phyloP scores from a whole-genome alignment of 1,139 yeast species.

The Candida tetrigidarum region DNA sequence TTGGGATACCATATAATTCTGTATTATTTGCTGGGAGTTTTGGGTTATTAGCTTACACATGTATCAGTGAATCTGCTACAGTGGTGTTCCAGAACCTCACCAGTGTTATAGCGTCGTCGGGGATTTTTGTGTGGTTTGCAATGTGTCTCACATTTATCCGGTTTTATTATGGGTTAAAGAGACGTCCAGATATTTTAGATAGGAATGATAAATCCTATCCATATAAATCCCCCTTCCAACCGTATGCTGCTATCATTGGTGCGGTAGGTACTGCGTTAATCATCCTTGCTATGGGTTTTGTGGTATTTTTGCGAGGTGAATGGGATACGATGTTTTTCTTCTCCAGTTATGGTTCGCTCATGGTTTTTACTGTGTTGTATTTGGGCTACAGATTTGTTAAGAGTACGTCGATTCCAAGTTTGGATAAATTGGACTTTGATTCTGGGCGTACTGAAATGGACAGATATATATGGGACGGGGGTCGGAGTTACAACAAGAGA shows the following conservation, averaged over 20 bases:
- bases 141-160: constrained; percentile 76
- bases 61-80: constrained; percentile 62
- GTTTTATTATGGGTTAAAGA: constrained; percentile 68
- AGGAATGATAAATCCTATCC: constrained; percentile 74
- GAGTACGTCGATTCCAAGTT: constrained; percentile 59
- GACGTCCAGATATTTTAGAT: constrained; percentile 67
- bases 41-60: constrained; percentile 62
- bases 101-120: constrained; percentile 68
- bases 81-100: constrained; percentile 69
- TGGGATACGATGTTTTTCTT: constrained; percentile 72
- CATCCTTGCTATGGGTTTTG: constrained; percentile 70
- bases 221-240: constrained; percentile 77
- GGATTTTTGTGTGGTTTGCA: constrained; percentile 79
- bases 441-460: constrained; percentile 80
- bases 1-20: constrained; percentile 76
- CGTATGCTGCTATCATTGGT: constrained; percentile 73
- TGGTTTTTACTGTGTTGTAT: constrained; percentile 59
- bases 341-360: constrained; percentile 67
- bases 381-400: constrained; percentile 56
- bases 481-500: constrained; percentile 44
- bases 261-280: constrained; percentile 57
- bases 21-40: constrained; percentile 65
- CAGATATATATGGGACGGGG: constrained; percentile 72
- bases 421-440: constrained; percentile 75
- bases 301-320: constrained; percentile 59